Evolutionary conservation across 2,329 filamentous ascomycete genomes (phyloP).

Genomic region (Elsinoe perseae): DNA sequence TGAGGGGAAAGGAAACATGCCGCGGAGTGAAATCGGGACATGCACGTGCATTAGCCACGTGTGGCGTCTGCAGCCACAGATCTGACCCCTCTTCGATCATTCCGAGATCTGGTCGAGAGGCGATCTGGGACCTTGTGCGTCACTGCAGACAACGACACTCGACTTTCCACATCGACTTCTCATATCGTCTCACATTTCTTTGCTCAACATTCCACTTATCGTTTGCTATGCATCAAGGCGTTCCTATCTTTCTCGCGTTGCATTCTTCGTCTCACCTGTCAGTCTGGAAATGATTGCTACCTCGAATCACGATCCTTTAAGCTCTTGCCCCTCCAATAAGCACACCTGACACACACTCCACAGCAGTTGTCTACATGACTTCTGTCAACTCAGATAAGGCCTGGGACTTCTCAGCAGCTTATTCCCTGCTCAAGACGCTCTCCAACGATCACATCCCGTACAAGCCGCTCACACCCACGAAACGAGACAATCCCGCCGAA

Average conservation of each 20-base stretch:
- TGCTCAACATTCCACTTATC: neutral
- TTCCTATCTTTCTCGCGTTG: neutral
- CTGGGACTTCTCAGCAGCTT: conserved; percentile 42
- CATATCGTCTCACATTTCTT: neutral
- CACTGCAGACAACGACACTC: conserved; percentile 1
- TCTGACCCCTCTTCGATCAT: conserved; percentile 2
- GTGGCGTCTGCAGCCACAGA: neutral
- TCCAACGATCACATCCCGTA: neutral
- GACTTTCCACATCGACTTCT: neutral
- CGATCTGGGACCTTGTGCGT: conserved; percentile 7
- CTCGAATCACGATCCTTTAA: neutral
- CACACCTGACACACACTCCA: neutral
- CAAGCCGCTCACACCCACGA: neutral
- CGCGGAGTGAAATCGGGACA: conserved; percentile 1
- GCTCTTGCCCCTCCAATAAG: neutral
- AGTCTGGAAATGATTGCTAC: neutral
- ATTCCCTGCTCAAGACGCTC: conserved; percentile 35
- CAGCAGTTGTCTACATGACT: conserved; percentile 23
- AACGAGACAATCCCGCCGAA: conserved; percentile 13
- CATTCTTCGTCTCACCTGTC: neutral
- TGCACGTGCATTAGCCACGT: neutral
- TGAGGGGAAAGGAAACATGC: neutral
- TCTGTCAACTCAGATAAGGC: conserved; percentile 29
- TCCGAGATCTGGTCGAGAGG: neutral
- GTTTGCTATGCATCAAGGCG: conserved; percentile 9